Conservation (phyloP, 2,329 filamentous ascomycete species). For the Proliferodiscus dingleyae region DNA sequence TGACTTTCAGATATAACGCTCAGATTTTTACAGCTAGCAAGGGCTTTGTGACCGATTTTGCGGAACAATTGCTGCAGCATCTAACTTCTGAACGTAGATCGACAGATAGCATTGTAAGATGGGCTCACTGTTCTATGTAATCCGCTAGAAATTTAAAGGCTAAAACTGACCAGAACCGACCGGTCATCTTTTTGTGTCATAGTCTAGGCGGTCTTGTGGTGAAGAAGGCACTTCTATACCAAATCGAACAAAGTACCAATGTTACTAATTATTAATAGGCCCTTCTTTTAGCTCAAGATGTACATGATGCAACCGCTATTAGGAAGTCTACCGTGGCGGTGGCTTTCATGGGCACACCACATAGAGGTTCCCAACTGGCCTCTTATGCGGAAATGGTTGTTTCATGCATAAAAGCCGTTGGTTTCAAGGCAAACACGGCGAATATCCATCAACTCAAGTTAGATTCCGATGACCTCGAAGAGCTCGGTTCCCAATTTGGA, state of each 20-base stretch:
- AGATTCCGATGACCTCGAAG: slow-evolving; percentile 2
- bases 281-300: neutral
- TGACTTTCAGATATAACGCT: slow-evolving; percentile 4
- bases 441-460: slow-evolving; percentile 5
- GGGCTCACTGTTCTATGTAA: neutral
- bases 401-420: slow-evolving; percentile 3
- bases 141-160: neutral
- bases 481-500: slow-evolving; percentile 6
- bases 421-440: slow-evolving; percentile 5
- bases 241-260: neutral
- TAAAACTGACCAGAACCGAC: neutral
- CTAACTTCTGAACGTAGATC: neutral
- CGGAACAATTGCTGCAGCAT: slow-evolving; percentile 4
- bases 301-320: neutral
- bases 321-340: slow-evolving; percentile 4
- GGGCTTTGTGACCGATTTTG: slow-evolving; percentile 3
- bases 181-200: slow-evolving; percentile 3
- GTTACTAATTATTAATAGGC: neutral
- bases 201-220: slow-evolving; percentile 5
- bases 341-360: slow-evolving; percentile 5
- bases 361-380: slow-evolving; percentile 4
- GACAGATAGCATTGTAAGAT: slow-evolving; percentile 1
- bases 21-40: slow-evolving; percentile 3
- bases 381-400: slow-evolving; percentile 5
- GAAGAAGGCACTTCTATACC: no score